Base-by-base conservation (phyloP, 2,329 filamentous ascomycete genomes). In the Calonectria henricotiae region DNA sequence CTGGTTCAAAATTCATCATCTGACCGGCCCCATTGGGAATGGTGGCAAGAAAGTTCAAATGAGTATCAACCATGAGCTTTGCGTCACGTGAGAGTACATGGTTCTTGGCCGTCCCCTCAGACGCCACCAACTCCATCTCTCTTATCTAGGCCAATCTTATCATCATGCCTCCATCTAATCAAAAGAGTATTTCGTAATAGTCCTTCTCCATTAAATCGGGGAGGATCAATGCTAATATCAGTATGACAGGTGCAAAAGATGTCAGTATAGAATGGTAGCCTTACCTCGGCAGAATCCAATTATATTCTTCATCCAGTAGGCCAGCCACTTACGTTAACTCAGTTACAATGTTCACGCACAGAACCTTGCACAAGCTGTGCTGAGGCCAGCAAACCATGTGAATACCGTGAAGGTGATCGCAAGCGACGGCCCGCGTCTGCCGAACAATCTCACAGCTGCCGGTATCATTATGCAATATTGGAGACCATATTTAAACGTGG, bases 381-480 rank as follows among this genome's bases (percentile, higher is more conserved):
- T 5, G 67, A 68, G 13, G 58, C 69, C 20, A 44, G 43, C 0
- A 46, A 68, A 6, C 30, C 17, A 1, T 71, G 70, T 23, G 67
- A 71, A 30, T 71, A 71, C 23, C 62, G 46, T 7, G 55, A 71
- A 17, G 20, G 63, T 12, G 70, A 70, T 25, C 67, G 63, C 15
- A 71, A 71, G 47, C 46, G 67, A 35, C 70, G 70, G 1, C 70
- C 70, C 1, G 70, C 63, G 17, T 74, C 73, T 1, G 71, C 62
- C 30, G 75, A 96, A 96, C 78, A 93, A 97, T 79, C 85, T 96
- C 41, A 96, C 94, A 1, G 94, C 94, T 27, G 90, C 89, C 15
- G 90, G 93, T 5, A 83, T 97, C 43, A 92, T 96, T 67, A 92
- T 97, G 68, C 90, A 92, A 74, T 95, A 91, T 76, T 97, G 94